These are phyloP conservation scores for Penicillium sp. DNA, from an alignment of 2,329 filamentous ascomycete species.

Conservation along the genomic window DNA sequence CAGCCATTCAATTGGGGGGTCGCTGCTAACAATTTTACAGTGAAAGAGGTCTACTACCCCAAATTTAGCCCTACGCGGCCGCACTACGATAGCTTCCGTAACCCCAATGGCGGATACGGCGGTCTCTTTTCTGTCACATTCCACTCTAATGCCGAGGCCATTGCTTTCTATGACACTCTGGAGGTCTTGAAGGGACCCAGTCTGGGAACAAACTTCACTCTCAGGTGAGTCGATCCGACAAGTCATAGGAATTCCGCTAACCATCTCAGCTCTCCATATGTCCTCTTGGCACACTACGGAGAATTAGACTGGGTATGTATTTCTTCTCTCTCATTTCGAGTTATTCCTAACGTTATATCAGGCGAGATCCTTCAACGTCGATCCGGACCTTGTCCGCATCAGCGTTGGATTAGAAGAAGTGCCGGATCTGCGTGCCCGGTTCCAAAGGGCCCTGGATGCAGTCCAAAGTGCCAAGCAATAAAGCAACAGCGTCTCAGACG, in stretches of 20 bases:
- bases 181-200: constrained; percentile 92
- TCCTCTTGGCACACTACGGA: constrained; percentile 84
- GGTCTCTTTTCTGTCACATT: constrained; percentile 87
- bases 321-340: neutral
- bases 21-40: constrained; percentile 45
- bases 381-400: constrained; percentile 76
- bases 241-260: constrained; percentile 13
- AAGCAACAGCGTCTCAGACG: neutral
- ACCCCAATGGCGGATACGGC: constrained; percentile 79
- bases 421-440: constrained; percentile 62
- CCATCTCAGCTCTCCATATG: constrained; percentile 75
- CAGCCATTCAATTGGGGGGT: neutral
- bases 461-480: constrained; percentile 32
- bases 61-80: constrained; percentile 69
- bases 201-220: constrained; percentile 93
- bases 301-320: constrained; percentile 83
- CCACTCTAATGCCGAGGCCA: constrained; percentile 66
- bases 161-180: constrained; percentile 81
- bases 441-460: constrained; percentile 70
- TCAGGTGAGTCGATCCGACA: constrained; percentile 53
- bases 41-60: constrained; percentile 85
- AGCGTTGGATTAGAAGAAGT: constrained; percentile 88
- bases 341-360: constrained; percentile 29
- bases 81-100: constrained; percentile 78
- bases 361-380: constrained; percentile 77